Conservation (phyloP, 2,329 filamentous ascomycete species). For the Teratosphaeria zuluensis region DNA sequence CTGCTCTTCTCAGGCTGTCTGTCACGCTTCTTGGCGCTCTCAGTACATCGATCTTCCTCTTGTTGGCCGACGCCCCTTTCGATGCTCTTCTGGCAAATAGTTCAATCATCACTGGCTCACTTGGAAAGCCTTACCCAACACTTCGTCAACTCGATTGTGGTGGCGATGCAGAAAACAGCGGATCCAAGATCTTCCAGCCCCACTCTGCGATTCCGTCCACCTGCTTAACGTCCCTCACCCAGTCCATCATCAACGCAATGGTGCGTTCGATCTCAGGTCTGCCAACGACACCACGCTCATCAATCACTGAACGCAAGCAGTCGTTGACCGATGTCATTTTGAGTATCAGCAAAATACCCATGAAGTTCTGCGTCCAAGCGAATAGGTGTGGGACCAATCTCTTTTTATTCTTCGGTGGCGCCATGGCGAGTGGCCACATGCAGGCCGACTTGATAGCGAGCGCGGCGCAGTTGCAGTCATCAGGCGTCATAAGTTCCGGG, state of each 20-base stretch:
- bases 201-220: conserved; percentile 47
- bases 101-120: not conserved
- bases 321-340: conserved; percentile 45
- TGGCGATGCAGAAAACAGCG: conserved; percentile 28
- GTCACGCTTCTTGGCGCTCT: no score
- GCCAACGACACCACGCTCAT: conserved; percentile 35
- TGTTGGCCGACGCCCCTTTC: not conserved
- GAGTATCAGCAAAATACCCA: conserved; percentile 49
- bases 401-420: conserved; percentile 48
- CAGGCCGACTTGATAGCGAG: conserved; percentile 49
- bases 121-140: not conserved
- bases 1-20: no score
- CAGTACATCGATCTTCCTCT: no score
- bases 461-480: conserved; percentile 47
- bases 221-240: conserved; percentile 48
- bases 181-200: conserved; percentile 45
- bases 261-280: conserved; percentile 41
- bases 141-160: not conserved
- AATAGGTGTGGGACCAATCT: conserved; percentile 50
- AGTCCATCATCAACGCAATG: conserved; percentile 46
- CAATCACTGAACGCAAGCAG: conserved; percentile 41
- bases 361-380: conserved; percentile 53
- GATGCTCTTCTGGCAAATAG: not conserved
- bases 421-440: conserved; percentile 51
- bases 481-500: conserved; percentile 43